These are phyloP conservation scores for Elongisporangium undulatum DNA, from an alignment of 352 stramenopile genomes.

Conservation along the genomic window DNA sequence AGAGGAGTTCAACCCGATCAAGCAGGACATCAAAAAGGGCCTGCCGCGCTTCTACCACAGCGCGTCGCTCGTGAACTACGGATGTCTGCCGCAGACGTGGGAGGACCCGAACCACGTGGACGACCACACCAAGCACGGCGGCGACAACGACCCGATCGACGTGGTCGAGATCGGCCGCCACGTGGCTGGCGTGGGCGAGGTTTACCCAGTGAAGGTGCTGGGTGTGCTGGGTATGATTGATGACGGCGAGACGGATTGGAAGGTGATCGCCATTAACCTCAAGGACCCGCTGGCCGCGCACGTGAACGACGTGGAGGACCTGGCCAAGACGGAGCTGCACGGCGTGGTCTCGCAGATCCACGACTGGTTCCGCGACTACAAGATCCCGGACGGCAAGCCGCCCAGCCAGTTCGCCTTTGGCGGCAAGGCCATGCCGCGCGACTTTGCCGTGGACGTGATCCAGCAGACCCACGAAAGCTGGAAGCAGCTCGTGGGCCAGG, in stretches of 20 bases:
- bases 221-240: conserved; percentile 99
- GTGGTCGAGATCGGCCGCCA: conserved; percentile 97
- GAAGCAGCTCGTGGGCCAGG: conserved; percentile 74
- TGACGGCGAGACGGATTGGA: conserved; percentile 99
- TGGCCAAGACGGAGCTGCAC: conserved; percentile 64
- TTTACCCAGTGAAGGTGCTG: conserved; percentile 97
- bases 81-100: conserved; percentile 99
- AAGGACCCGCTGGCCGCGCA: conserved; percentile 94
- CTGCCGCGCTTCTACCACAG: conserved; percentile 90
- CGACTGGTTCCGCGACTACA: conserved; percentile 99
- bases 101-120: conserved; percentile 97
- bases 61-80: conserved; percentile 95
- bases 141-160: conserved; percentile 99
- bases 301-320: conserved; percentile 93
- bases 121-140: conserved; percentile 83
- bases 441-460: conserved; percentile 91
- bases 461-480: conserved; percentile 85
- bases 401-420: conserved; percentile 98
- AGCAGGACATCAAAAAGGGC: conserved; percentile 98
- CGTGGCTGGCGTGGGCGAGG: conserved; percentile 85
- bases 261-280: conserved; percentile 96
- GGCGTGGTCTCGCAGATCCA: conserved; percentile 68
- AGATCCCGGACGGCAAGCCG: conserved; percentile 99
- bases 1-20: conserved; percentile 92
- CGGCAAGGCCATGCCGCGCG: conserved; percentile 83